These are phyloP conservation scores for Mortierella antarctica DNA, from an alignment of 192 early-diverging fungal genomes.

Conservation along the genomic window DNA sequence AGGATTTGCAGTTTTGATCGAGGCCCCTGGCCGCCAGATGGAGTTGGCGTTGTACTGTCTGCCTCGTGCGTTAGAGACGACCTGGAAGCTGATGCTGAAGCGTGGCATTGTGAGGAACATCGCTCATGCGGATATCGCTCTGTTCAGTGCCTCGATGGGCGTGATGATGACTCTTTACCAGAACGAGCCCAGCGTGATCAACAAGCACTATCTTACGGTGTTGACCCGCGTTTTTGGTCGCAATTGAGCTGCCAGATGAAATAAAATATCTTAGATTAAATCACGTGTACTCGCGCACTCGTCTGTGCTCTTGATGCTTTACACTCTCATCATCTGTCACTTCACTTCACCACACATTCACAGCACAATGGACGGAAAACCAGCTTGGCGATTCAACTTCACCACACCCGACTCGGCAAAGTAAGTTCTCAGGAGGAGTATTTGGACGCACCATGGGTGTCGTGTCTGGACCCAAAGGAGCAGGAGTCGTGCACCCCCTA, in stretches of 20 bases:
- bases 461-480: no score
- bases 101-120: constrained; percentile 68
- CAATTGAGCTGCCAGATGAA: constrained; percentile 55
- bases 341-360: no score
- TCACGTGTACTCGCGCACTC: no score
- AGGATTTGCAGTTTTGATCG: constrained; percentile 68
- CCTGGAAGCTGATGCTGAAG: constrained; percentile 70
- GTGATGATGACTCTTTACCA: constrained; percentile 87
- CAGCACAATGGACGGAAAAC: no score
- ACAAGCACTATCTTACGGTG: constrained; percentile 78
- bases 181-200: constrained; percentile 77
- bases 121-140: constrained; percentile 74
- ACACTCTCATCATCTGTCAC: no score
- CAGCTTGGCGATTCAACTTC: no score
- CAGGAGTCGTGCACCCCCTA: no score
- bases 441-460: no score
- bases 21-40: constrained; percentile 70
- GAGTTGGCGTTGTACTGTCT: constrained; percentile 90
- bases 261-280: no score
- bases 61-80: constrained; percentile 80
- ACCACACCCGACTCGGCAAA: no score
- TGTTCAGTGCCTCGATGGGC: constrained; percentile 80
- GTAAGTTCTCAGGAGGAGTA: no score
- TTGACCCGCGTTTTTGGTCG: constrained; percentile 83
- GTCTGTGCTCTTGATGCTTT: no score